These are phyloP conservation scores for Lactifluus subvellereus DNA, from an alignment of 768 basidiomycete genomes.

Conservation along the genomic window DNA sequence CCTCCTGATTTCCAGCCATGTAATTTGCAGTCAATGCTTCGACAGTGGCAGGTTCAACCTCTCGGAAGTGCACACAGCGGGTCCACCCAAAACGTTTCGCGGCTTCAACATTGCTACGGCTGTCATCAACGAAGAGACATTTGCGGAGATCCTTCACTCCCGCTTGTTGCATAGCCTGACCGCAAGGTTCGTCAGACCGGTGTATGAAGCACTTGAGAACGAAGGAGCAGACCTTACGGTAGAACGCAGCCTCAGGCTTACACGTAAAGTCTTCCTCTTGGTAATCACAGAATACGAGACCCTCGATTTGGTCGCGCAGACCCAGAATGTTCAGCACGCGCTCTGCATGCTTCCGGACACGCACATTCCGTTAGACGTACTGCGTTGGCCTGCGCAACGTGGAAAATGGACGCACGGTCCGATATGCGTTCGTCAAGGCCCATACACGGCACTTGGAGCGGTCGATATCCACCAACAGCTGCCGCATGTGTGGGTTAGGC, in stretches of 20 bases:
- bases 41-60: conserved; percentile 53
- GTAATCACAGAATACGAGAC: conserved; percentile 78
- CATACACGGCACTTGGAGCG: conserved; percentile 71
- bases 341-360: conserved; percentile 58
- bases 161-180: conserved; percentile 64
- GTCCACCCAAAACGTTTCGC: conserved; percentile 66
- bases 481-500: conserved; percentile 53
- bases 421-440: conserved; percentile 84
- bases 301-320: conserved; percentile 65
- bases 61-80: conserved; percentile 70
- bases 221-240: conserved; percentile 43
- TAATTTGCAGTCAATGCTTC: conserved; percentile 57
- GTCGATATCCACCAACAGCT: conserved; percentile 75
- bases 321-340: conserved; percentile 72
- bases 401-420: conserved; percentile 41
- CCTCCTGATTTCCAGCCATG: conserved; percentile 36
- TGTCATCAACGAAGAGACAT: conserved; percentile 81
- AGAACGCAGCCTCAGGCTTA: conserved; percentile 76
- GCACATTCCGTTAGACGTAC: neutral
- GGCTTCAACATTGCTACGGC: conserved; percentile 57
- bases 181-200: neutral
- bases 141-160: conserved; percentile 56
- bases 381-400: too few species aligned
- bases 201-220: neutral
- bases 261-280: conserved; percentile 58